Base-by-base conservation (phyloP, 192 early-diverging fungal species). In the Paraglomus brasilianum region DNA sequence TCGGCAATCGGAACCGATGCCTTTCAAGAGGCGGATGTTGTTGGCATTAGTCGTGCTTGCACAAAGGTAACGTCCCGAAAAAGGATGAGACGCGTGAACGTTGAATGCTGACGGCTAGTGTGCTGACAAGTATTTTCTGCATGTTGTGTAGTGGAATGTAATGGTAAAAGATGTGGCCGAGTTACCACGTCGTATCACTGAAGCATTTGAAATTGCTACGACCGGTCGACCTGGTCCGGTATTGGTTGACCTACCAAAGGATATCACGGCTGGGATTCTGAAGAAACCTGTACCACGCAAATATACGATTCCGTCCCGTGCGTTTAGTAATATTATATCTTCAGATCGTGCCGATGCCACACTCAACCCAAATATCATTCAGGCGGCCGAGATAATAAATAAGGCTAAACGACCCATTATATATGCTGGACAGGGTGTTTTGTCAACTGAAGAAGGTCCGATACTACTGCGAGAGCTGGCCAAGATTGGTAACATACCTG, bases 21-120 rank as follows among this genome's bases (percentile, higher is more conserved):
- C 11, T 98, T 98, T 86, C 97, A 98, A 81, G 97, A 98, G 80
- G 96, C 96, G 62, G 96, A 98, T 72, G 85, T 98, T 40, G 85
- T 98, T 30, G 95, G 95, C 53, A 98, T 98, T 74, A 91, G 92
- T 70, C 87, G 97, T 38, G 81, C 91, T 15, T 98, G 97, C 83
- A 96, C 97, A 77, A 98, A 97, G 53, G 67, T 69, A 57, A 38
- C 10, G n/a, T n/a, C n/a, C n/a, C n/a, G n/a, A n/a, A n/a, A n/a
- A n/a, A n/a, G n/a, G n/a, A n/a, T n/a, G n/a, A n/a, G n/a, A n/a
- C n/a, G n/a, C n/a, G n/a, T n/a, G n/a, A n/a, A n/a, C n/a, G n/a
- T n/a, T n/a, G n/a, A n/a, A n/a, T n/a, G n/a, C n/a, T n/a, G n/a
- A n/a, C n/a, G n/a, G n/a, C n/a, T n/a, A n/a, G n/a, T n/a, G n/a